Percentiles rank a stretch among this genome's conserved stretches.
These are phyloP conservation scores for Trichoderma asperellum DNA, from an alignment of 2,329 filamentous ascomycete genomes.

Conservation along the genomic window DNA sequence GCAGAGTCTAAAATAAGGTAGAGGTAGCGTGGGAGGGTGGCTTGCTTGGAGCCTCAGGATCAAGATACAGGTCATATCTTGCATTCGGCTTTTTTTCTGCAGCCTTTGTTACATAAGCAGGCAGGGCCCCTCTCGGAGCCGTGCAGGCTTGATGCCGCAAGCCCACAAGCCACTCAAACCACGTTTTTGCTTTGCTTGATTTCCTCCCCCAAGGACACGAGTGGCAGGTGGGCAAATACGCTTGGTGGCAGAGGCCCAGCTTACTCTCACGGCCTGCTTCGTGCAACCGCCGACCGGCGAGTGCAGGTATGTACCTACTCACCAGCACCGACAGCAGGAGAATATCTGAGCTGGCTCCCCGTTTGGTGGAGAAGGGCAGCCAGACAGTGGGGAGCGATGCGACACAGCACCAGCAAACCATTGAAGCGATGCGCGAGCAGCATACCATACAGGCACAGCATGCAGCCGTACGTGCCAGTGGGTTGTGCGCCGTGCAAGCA, in stretches of 20 bases:
- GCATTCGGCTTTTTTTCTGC: slow-evolving; percentile 28
- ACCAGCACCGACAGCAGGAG: background rate
- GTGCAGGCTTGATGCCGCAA: background rate
- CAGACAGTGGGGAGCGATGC: background rate
- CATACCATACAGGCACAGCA: background rate
- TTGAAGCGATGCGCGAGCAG: background rate
- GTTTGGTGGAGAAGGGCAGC: slow-evolving; percentile 6
- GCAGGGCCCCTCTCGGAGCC: slow-evolving; percentile 7
- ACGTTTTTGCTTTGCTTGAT: background rate
- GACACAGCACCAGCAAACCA: background rate
- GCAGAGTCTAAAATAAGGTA: slow-evolving; percentile 23
- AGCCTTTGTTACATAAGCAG: slow-evolving; percentile 28
- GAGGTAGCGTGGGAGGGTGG: slow-evolving; percentile 12
- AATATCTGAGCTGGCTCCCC: slow-evolving; percentile 5
- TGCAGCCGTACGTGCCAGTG: slow-evolving; percentile 13
- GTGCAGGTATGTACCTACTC: background rate
- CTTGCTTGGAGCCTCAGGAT: slow-evolving; percentile 22
- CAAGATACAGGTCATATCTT: slow-evolving; percentile 27
- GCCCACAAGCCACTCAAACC: slow-evolving; percentile 3
- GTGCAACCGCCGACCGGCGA: background rate
- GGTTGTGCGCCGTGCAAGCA: background rate
- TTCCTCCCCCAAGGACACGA: background rate
- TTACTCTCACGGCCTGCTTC: background rate
- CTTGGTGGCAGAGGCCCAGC: background rate
- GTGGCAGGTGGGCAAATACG: background rate